Base-by-base conservation (phyloP, 1,139 yeast species). In the Yamadazyma dendronema region DNA sequence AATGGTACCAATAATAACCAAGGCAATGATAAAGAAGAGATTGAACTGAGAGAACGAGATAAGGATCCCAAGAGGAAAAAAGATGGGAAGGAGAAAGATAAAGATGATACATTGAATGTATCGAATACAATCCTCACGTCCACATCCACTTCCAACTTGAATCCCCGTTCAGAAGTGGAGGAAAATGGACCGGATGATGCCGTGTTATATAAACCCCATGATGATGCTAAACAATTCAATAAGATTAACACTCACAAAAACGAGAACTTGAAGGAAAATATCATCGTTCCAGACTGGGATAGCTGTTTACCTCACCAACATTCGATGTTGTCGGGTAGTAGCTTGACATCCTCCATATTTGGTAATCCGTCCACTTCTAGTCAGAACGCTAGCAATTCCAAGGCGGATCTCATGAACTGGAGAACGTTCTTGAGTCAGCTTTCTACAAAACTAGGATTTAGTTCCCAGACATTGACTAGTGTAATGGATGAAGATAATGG, bases 171-270 rank as follows among this genome's bases (percentile, higher is more conserved):
- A 2, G 25, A 30, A 2, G 46, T 81, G 52, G 48, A 79, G 21
- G 30, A 35, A 35, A 26, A 17, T 4, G 26, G 27, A n/a, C 17
- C 27, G 21, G 74, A 69, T 37, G 76, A 71, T 48, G 77, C 77
- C 1, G 75, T 71, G 2, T 57, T 71, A 41, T 71, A 70, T 48
- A 69, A 69, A 41, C 73, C 76, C 2, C 77, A 71, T 40, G 64
- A 65, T 39, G 62, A 66, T 36, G 56, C 74, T 3, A 54, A 60
- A 16, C 72, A 70, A 41, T 70, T 71, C 52, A 61, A 56, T 38
- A 62, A 68, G 46, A 69, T 71, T 41, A 68, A 71, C 46, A 70
- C 74, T 8, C 76, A 68, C 46, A 68, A 67, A 43, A 70, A 70
- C 46, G 75, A 70, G 44, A 66, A 70, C 49, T 51, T 70, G 34